phyloP scores from a whole-genome alignment of 2,329 filamentous ascomycete species.

The Colletotrichum sp. region DNA sequence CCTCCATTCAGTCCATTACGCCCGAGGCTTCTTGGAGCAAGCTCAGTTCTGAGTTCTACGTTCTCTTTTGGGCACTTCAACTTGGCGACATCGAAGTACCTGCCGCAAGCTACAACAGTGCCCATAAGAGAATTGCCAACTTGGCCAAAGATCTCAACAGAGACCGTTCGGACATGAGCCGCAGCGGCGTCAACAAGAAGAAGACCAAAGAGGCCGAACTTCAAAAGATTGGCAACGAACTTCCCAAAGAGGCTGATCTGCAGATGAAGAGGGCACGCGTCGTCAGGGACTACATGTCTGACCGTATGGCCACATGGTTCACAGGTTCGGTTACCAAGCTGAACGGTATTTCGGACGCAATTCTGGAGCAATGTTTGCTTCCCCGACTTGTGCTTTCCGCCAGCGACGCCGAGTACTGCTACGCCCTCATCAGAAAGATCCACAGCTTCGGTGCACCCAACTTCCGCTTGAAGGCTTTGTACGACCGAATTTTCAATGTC shows the following conservation, averaged over 20 bases:
- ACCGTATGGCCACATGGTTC: conserved; percentile 84
- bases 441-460: conserved; percentile 84
- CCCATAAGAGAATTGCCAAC: conserved; percentile 71
- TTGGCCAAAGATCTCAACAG: conserved; percentile 71
- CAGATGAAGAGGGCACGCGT: conserved; percentile 72
- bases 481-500: conserved; percentile 83
- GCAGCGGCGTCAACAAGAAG: conserved; percentile 68
- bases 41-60: conserved; percentile 82
- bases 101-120: conserved; percentile 77
- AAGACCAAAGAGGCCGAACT: conserved; percentile 74
- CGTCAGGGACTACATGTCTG: conserved; percentile 71
- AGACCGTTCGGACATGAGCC: conserved; percentile 75
- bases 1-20: conserved; percentile 66
- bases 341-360: conserved; percentile 72
- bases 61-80: conserved; percentile 90
- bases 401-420: conserved; percentile 87
- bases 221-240: conserved; percentile 69
- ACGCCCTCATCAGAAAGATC: conserved; percentile 84
- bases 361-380: conserved; percentile 92
- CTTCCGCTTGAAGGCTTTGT: conserved; percentile 84
- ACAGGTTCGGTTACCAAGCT: conserved; percentile 64
- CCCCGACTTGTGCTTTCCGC: conserved; percentile 85
- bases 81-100: conserved; percentile 82
- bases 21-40: conserved; percentile 69
- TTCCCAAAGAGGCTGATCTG: conserved; percentile 70